Evolutionary conservation across 768 basidiomycete species (phyloP), one percentile per base, ranked within the genome.

Genomic region (Holtermanniella nyarrowii): DNA sequence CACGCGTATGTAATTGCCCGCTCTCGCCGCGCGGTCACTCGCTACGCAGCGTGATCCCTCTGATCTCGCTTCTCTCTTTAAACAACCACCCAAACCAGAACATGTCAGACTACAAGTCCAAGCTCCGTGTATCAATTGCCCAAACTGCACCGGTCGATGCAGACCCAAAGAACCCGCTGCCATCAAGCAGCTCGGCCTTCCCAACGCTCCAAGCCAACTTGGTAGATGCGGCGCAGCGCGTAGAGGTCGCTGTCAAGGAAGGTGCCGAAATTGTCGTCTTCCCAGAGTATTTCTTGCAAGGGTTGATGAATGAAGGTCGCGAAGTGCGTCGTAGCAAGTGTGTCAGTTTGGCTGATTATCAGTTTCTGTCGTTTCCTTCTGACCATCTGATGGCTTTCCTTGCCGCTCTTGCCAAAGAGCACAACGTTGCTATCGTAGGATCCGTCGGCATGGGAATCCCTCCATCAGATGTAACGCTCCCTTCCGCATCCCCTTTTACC

Each of bases 241-340:
- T 64, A 4, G 40, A 57, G 42, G 16, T 37, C 21, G 61, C 58
- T 13, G 44, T 31, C 4, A 39, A 44, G 5, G 42, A 50, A 25
- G 26, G 46, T 2, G 61, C 63, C 1, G 63, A 67, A 18, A 52
- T 69, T 13, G 60, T 69, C 20, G 54, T 63, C 14, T 67, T 69
- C 37, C 65, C 65, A 16, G 68, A 67, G 42, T 69, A 69, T 48
- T 69, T 63, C 49, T 49, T 65, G 4, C 63, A 67, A 37, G 68
- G 65, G 2, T 59, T 67, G 7, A 47, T 61, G 2, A 55, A 62
- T 26, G 58, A 60, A 5, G 25, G 48, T 4, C 31, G 65, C 22
- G 60, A 65, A 46, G 67, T 69, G 48, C n/a, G n/a, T n/a, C n/a
- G n/a, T n/a, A n/a, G n/a, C n/a, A n/a, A 50, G 62, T 26, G 27